phyloP scores from a whole-genome alignment of 139 green algal species.

The Picochlorum sp. region DNA sequence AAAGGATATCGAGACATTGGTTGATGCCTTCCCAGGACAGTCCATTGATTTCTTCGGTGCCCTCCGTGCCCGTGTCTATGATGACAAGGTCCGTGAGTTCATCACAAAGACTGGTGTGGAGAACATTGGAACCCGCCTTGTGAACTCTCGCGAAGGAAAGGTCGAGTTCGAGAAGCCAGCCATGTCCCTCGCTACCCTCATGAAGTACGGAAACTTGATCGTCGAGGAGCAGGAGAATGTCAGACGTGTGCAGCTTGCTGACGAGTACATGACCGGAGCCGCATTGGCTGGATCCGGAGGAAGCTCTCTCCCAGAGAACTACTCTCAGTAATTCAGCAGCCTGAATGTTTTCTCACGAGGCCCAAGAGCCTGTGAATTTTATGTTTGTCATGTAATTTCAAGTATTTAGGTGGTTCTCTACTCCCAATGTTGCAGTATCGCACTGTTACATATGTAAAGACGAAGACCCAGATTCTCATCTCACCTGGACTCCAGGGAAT shows the following conservation, averaged over 20 bases:
- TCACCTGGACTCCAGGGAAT: no score
- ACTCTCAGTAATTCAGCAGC: constrained; percentile 8
- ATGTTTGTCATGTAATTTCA: background rate
- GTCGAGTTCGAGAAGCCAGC: constrained; percentile 75
- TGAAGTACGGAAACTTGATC: constrained; percentile 81
- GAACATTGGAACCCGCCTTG: constrained; percentile 77
- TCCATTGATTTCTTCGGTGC: constrained; percentile 99
- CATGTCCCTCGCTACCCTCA: constrained; percentile 77
- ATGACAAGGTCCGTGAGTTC: constrained; percentile 82
- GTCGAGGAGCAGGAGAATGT: constrained; percentile 99
- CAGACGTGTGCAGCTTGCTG: constrained; percentile 95
- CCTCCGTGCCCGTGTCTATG: constrained; percentile 87
- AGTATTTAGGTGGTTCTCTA: no score
- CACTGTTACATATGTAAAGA: no score
- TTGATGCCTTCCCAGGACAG: constrained; percentile 97
- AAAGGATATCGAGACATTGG: constrained; percentile 68
- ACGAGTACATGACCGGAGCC: constrained; percentile 84
- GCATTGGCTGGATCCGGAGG: constrained; percentile 67
- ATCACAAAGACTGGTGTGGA: constrained; percentile 73
- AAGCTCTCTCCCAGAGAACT: constrained; percentile 63
- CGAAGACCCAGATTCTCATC: no score
- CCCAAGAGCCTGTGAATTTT: background rate
- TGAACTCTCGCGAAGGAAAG: constrained; percentile 83
- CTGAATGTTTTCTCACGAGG: background rate
- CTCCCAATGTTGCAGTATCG: no score